Evolutionary conservation across 2,329 filamentous ascomycete genomes (phyloP).

Genomic region (Zymoseptoria passerinii): DNA sequence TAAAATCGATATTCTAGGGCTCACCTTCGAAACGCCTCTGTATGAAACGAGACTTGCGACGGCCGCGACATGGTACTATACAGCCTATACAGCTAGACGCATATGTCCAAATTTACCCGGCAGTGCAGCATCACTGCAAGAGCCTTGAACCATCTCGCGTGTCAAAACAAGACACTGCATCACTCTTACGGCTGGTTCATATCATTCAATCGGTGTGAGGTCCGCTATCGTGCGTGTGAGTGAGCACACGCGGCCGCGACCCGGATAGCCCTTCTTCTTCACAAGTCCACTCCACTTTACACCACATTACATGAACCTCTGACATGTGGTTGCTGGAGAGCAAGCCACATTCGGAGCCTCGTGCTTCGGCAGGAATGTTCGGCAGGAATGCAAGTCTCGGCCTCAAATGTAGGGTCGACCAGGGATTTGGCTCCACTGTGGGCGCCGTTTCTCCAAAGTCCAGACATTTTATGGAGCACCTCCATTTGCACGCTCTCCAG

Average conservation of each 20-base stretch:
- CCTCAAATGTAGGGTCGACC: background rate
- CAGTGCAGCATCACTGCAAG: background rate
- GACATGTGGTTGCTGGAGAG: background rate
- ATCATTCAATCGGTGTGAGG: background rate
- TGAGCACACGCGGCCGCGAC: background rate
- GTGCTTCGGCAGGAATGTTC: background rate
- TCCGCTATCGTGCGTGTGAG: background rate
- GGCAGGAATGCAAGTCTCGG: background rate
- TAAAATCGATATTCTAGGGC: background rate
- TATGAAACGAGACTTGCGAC: background rate
- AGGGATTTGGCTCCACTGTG: background rate
- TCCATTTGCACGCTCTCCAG: background rate
- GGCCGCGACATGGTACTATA: background rate
- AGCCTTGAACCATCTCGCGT: background rate
- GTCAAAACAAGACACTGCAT: background rate
- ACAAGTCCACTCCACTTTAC: background rate
- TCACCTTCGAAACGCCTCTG: background rate
- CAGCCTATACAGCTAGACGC: background rate
- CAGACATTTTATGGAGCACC: background rate
- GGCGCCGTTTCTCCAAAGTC: background rate
- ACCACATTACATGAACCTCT: background rate
- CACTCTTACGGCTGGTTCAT: background rate
- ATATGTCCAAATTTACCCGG: background rate
- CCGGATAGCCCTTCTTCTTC: background rate
- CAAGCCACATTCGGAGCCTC: background rate